Evolutionary conservation across 2,329 filamentous ascomycete genomes (phyloP).

Genomic region (Fusarium miscanthi): DNA sequence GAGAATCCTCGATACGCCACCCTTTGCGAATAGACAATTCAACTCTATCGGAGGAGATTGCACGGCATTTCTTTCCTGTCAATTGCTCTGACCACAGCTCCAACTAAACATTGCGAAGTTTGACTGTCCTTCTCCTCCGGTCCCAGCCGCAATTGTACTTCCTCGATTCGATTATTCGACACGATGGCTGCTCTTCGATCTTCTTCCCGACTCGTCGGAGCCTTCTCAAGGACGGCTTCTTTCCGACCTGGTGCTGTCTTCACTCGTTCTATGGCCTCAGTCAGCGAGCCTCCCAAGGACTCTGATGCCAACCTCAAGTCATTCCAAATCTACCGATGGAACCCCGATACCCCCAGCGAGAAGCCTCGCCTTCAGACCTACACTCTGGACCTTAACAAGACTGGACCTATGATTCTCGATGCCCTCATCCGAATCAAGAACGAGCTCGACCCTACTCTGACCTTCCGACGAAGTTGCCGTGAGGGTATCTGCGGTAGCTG

Average conservation of each 20-base stretch:
- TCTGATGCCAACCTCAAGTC: conserved; percentile 82
- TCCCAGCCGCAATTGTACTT: conserved; percentile 26
- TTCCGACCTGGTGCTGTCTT: conserved; percentile 56
- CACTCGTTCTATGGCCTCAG: conserved; percentile 65
- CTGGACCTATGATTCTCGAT: conserved; percentile 97
- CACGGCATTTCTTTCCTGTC: conserved; percentile 44
- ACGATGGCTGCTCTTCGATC: conserved; percentile 72
- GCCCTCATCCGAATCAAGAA: conserved; percentile 99
- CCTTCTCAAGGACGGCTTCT: conserved; percentile 56
- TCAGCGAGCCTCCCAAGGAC: conserved; percentile 69
- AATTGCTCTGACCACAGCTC: conserved; percentile 41
- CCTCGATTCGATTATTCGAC: conserved; percentile 36
- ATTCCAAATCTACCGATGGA: conserved; percentile 99
- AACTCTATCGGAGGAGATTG: conserved; percentile 44
- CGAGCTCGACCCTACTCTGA: conserved; percentile 95
- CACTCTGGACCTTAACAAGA: conserved; percentile 97
- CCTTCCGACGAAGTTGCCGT: conserved; percentile 94
- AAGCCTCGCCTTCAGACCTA: conserved; percentile 98
- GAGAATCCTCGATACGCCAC: conserved; percentile 42
- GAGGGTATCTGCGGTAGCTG: conserved; percentile 99
- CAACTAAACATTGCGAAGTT: conserved; percentile 36
- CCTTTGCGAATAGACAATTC: conserved; percentile 38
- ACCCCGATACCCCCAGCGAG: conserved; percentile 88
- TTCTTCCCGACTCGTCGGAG: conserved; percentile 64
- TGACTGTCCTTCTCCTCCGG: conserved; percentile 46